Conservation (phyloP, 495 filamentous ascomycete genomes). For the Penicillium malachiteum region DNA sequence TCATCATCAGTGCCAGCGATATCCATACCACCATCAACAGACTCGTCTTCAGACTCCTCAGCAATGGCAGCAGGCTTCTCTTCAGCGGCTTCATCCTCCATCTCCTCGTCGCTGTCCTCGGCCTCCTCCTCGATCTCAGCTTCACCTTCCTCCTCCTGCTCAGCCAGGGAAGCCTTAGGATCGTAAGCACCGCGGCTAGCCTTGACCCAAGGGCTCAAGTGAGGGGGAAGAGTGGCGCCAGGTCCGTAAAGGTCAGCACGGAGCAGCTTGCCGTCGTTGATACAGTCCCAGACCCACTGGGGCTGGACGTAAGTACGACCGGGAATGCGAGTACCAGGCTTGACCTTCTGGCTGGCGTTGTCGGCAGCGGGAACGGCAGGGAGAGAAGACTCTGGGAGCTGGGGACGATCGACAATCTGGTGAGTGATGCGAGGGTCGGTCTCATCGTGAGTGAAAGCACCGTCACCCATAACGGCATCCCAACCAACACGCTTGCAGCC, state of each 20-base stretch:
- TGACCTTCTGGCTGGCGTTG: slow-evolving; percentile 41
- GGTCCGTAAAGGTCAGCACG: slow-evolving; percentile 86
- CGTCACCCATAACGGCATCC: slow-evolving; percentile 85
- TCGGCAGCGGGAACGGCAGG: slow-evolving; percentile 58
- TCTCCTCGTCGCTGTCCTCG: slow-evolving; percentile 43
- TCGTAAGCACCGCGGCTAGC: slow-evolving; percentile 80
- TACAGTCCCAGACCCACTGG: slow-evolving; percentile 96
- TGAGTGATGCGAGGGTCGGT: slow-evolving; percentile 86
- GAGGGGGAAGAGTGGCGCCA: slow-evolving; percentile 83
- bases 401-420: slow-evolving; percentile 89
- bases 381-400: slow-evolving; percentile 61
- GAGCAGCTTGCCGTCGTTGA: slow-evolving; percentile 86
- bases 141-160: slow-evolving; percentile 77
- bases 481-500: slow-evolving; percentile 96
- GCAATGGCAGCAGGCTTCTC: slow-evolving; percentile 22
- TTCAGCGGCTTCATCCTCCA: slow-evolving; percentile 36
- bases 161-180: slow-evolving; percentile 73
- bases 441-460: slow-evolving; percentile 87
- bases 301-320: slow-evolving; percentile 91
- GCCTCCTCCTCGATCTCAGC: slow-evolving; percentile 68
- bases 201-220: slow-evolving; percentile 96
- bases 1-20: slow-evolving; percentile 53
- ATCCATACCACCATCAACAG: slow-evolving; percentile 59
- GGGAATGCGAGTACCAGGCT: slow-evolving; percentile 68
- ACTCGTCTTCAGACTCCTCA: slow-evolving; percentile 35